Percentiles rank a stretch among this genome's conserved stretches.
Conservation (phyloP, 345 rosid genomes). For the Ailanthus altissimus region DNA sequence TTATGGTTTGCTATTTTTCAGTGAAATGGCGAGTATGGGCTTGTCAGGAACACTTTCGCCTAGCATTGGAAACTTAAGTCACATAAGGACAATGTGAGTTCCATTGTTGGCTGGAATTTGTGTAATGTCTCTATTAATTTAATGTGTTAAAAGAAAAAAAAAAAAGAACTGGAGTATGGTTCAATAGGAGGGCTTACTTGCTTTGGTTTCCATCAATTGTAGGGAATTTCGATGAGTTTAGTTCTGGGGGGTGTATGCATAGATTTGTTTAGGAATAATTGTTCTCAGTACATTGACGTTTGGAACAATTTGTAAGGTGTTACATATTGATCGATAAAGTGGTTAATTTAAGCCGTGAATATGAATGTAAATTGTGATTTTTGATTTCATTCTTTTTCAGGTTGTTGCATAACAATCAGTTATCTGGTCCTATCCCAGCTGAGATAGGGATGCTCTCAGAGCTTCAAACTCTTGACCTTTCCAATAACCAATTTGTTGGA, state of each 20-base stretch:
- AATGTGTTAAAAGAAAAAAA: too few relatives aligned
- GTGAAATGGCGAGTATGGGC: conserved; percentile 82
- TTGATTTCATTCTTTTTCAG: conserved; percentile 29
- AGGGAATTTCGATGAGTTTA: not conserved
- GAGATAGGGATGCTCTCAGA: conserved; percentile 71
- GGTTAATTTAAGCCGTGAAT: not conserved
- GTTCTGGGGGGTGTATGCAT: not conserved
- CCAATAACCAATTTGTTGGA: conserved; percentile 77
- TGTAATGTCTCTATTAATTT: not conserved
- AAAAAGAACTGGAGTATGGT: not conserved
- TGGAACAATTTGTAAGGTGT: not conserved
- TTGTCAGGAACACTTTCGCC: conserved; percentile 75
- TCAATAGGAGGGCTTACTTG: not conserved
- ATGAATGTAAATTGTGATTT: not conserved
- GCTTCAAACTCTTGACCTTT: conserved; percentile 85
- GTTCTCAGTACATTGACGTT: not conserved
- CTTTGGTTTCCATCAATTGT: not conserved
- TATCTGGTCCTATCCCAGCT: conserved; percentile 65
- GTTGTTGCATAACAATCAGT: conserved; percentile 66
- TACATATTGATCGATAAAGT: not conserved
- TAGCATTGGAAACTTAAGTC: conserved; percentile 73
- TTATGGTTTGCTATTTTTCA: conserved; percentile 24
- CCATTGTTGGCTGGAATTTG: not conserved
- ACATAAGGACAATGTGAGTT: conserved; percentile 66
- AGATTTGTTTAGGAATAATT: not conserved